These are phyloP conservation scores for Pseudonitzschia pungens DNA, from an alignment of 108 stramenopile species.

Conservation along the genomic window DNA sequence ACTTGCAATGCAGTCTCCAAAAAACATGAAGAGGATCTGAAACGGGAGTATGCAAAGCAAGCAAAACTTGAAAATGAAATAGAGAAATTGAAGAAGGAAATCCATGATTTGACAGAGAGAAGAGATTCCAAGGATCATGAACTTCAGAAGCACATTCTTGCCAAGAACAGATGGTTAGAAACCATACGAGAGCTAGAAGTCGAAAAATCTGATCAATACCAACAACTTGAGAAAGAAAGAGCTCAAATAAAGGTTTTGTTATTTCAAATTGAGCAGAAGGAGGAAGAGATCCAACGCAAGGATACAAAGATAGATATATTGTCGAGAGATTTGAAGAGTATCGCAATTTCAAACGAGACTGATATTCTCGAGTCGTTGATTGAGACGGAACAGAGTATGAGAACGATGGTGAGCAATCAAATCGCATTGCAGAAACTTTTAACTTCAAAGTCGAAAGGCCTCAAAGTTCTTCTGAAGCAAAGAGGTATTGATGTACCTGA, in stretches of 20 bases:
- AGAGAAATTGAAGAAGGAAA: conserved; percentile 8
- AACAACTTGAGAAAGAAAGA: conserved; percentile 43
- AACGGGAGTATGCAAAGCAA: conserved; percentile 29
- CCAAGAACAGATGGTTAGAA: conserved; percentile 12
- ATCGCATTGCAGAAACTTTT: conserved; percentile 30
- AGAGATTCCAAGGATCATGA: background rate
- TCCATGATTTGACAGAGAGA: conserved; percentile 31
- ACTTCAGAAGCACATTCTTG: conserved; percentile 12
- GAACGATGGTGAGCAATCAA: conserved; percentile 33
- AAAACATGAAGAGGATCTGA: conserved; percentile 45
- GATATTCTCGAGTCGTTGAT: conserved; percentile 23
- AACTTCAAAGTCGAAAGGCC: conserved; percentile 8
- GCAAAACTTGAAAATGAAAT: conserved; percentile 19
- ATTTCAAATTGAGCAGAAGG: conserved; percentile 28
- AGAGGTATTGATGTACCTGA: conserved; percentile 10
- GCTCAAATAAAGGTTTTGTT: conserved; percentile 10
- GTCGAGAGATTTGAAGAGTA: conserved; percentile 26
- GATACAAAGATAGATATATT: conserved; percentile 19
- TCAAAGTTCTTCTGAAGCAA: conserved; percentile 14
- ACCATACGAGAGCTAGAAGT: background rate
- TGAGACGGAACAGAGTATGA: conserved; percentile 28
- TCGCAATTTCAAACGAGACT: conserved; percentile 23
- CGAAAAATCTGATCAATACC: conserved; percentile 16
- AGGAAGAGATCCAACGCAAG: conserved; percentile 10
- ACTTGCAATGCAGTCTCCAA: conserved; percentile 31